These are phyloP conservation scores for Didymellaceae sp. DNA, from an alignment of 2,329 filamentous ascomycete genomes.

Conservation along the genomic window DNA sequence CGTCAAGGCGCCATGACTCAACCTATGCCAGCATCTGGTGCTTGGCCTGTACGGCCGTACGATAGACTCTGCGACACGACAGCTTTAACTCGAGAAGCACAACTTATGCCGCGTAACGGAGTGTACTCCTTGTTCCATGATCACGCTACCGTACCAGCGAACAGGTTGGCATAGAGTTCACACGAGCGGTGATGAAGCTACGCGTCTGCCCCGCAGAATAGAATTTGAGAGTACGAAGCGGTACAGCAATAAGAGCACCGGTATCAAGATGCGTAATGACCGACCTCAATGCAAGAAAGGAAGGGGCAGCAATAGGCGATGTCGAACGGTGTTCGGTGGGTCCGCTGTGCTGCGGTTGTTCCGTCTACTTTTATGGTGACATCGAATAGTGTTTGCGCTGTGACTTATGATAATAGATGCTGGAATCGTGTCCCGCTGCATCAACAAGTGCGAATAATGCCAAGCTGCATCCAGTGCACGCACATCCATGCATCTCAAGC, in stretches of 20 bases:
- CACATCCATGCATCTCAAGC: slow-evolving; percentile 1
- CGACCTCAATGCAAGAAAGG: slow-evolving; percentile 17
- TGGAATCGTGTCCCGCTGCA: slow-evolving; percentile 18
- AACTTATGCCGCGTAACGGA: slow-evolving; percentile 20
- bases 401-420: slow-evolving; percentile 21
- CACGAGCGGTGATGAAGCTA: slow-evolving; percentile 19
- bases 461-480: neutral
- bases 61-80: slow-evolving; percentile 19
- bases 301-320: slow-evolving; percentile 9
- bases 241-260: slow-evolving; percentile 6
- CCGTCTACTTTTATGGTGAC: neutral
- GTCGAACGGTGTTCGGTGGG: slow-evolving; percentile 2
- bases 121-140: slow-evolving; percentile 29
- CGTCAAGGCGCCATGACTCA: slow-evolving; percentile 18
- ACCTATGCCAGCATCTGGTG: slow-evolving; percentile 8
- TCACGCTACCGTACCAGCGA: slow-evolving; percentile 28
- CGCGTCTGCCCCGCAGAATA: slow-evolving; percentile 41
- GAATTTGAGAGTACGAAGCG: slow-evolving; percentile 23
- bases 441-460: neutral
- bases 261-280: neutral
- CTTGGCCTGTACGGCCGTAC: slow-evolving; percentile 5
- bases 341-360: neutral
- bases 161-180: slow-evolving; percentile 30
- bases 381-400: neutral
- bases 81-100: slow-evolving; percentile 11